These are phyloP conservation scores for Boechera stricta DNA, from an alignment of 345 rosid genomes.

Conservation along the genomic window DNA sequence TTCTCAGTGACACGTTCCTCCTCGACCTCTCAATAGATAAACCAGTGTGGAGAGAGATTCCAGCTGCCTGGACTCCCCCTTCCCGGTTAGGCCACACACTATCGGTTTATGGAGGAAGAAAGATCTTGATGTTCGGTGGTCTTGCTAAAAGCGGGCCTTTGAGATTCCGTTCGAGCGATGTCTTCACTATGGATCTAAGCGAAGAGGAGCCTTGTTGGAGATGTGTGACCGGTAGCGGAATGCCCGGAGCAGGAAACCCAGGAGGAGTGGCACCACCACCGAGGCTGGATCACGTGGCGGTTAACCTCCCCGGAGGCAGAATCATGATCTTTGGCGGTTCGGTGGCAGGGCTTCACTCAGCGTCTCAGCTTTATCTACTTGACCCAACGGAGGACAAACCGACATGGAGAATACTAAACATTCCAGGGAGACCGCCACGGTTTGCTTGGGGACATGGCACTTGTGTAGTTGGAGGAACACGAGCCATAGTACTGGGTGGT, in stretches of 20 bases:
- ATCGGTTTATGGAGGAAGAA: constrained; percentile 82
- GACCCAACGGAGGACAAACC: constrained; percentile 93
- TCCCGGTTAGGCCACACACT: constrained; percentile 84
- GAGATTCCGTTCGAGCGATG: constrained; percentile 84
- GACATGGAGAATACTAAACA: constrained; percentile 85
- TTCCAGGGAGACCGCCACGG: constrained; percentile 79
- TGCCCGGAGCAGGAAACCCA: constrained; percentile 91
- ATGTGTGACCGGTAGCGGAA: constrained; percentile 76
- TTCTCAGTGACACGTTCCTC: constrained; percentile 85
- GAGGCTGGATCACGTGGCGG: constrained; percentile 88
- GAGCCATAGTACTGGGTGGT: constrained; percentile 86
- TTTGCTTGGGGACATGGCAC: constrained; percentile 97
- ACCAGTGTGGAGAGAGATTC: constrained; percentile 90
- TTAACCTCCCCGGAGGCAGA: constrained; percentile 83
- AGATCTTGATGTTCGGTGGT: constrained; percentile 91
- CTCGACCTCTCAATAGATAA: constrained; percentile 89
- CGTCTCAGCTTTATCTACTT: constrained; percentile 84
- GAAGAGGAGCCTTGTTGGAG: constrained; percentile 93
- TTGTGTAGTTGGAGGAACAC: constrained; percentile 90
- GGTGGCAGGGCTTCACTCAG: constrained; percentile 89
- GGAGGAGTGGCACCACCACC: constrained; percentile 92
- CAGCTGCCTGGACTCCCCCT: constrained; percentile 88
- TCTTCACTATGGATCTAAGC: constrained; percentile 84
- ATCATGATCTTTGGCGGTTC: constrained; percentile 85
- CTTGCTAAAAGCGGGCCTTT: constrained; percentile 88